Evolutionary conservation across 192 early-diverging fungal genomes (phyloP), one percentile per base, ranked within the genome.

Genomic region (Backusella tarrabulga): DNA sequence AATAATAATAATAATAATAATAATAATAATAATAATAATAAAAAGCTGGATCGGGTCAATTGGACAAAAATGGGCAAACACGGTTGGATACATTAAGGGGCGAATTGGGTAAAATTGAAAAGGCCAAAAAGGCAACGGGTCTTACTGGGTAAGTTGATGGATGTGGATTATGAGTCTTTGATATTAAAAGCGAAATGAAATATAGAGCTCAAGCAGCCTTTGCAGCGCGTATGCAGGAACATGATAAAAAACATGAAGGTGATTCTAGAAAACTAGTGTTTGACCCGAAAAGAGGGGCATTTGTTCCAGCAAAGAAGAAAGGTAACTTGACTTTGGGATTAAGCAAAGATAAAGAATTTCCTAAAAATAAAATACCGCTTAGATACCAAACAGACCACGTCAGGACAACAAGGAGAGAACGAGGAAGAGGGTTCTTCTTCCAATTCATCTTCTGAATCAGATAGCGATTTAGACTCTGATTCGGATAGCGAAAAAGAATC

Each of bases 61-160:
- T 90, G 23, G 88, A 89, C 63, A 87, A 86, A 73, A 79, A 79
- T 36, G 83, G 79, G 6, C 74, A 81, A 29, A 77, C 83, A 8
- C 83, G 82, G 72, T 77, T 86, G 34, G 83, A 86, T 29, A 75
- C 79, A 46, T 67, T 88, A 21, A 81, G 83, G 44, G 83, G 83
- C 66, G 88, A 87, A 69, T 63, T 90, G 12, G 75, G 75, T n/a
- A 87, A 88, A 67, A 91, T 91, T 54, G 80, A 86, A 41, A 87
- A 90, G 34, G 82, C 89, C 17, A 85, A 90, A 84, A 78, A 89
- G 79, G 88, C 88, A 4, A 5, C 3, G 11, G 76, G 63, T 60
- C 34, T 77, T 0, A 77, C 76, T 56, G 76, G 76, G 76, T 77
- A 71, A 77, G 26, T 36, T 3, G 1, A 21, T 44, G 26, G 8